Evolutionary conservation across 768 basidiomycete genomes (phyloP).

Genomic region (Suillus alpinus): DNA sequence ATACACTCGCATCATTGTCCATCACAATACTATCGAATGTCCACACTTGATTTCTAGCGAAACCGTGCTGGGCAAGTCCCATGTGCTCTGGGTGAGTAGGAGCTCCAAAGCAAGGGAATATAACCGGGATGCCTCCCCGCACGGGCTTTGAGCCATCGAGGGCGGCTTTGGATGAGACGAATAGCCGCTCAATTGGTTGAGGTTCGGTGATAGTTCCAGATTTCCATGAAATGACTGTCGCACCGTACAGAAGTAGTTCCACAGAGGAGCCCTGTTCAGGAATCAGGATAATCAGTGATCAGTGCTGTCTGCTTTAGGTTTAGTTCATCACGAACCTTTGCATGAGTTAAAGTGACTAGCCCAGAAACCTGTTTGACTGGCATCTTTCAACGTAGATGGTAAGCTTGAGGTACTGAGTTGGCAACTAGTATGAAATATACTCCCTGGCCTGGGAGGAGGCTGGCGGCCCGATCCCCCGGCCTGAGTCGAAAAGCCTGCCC

Average conservation of each 20-base stretch:
- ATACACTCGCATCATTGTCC: constrained; percentile 70
- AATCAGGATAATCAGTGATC: neutral
- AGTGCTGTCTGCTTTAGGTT: neutral
- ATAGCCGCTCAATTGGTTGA: constrained; percentile 63
- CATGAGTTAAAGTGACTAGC: constrained; percentile 54
- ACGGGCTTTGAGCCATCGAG: constrained; percentile 81
- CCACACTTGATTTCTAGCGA: constrained; percentile 82
- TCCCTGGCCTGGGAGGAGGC: neutral
- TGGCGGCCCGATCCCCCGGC: neutral
- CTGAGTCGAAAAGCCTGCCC: constrained; percentile 2
- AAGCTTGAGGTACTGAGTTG: neutral
- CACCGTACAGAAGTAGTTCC: constrained; percentile 76
- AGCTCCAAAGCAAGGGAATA: constrained; percentile 89
- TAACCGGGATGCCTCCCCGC: constrained; percentile 54
- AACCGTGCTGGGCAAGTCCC: constrained; percentile 84
- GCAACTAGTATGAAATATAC: constrained; percentile 1
- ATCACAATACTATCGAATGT: constrained; percentile 55
- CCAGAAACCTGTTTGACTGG: constrained; percentile 47
- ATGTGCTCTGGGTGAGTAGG: constrained; percentile 72
- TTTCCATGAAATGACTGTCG: constrained; percentile 88
- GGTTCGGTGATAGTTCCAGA: constrained; percentile 36
- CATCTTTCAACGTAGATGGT: constrained; percentile 37
- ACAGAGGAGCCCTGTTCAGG: constrained; percentile 56
- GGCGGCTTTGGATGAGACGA: constrained; percentile 75
- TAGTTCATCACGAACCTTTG: constrained; percentile 44